Base-by-base conservation (phyloP, 1,284 basidiomycete species). In the Pseudozyma thailandica region DNA sequence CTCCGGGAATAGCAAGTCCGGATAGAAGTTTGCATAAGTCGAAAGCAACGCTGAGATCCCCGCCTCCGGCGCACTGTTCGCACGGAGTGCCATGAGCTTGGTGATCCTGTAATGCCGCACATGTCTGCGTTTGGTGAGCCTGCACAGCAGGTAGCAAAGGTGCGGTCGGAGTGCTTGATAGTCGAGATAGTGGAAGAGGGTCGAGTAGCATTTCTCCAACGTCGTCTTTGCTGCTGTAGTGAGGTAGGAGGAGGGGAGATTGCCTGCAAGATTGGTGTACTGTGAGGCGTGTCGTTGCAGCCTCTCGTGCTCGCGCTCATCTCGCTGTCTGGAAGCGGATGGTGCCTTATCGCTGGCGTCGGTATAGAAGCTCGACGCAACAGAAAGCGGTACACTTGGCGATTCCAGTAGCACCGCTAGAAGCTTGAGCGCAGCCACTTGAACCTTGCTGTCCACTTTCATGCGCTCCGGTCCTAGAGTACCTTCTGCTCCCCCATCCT, bases 131-230 rank as follows among this genome's bases (percentile, higher is more conserved):
- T 62, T 61, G 2, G 72, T 74, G 15, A 72, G 42, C 3, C 70
- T 43, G 50, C 72, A 72, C 12, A 76, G 62, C 9, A 76, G 33
- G 38, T 76, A 70, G 53, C 72, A 76, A 16, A 76, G 52, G 7
- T 71, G 55, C 0, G 74, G 72, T 4, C 75, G 65, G 20, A 72
- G 27, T 8, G 65, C 44, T 38, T 70, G 56, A 35, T 77, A 78
- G 41, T 78, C 75, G 28, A 78, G 47, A 38, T 42, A 77, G 33
- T 78, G 75, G 50, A 78, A 78, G 6, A 78, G 42, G 13, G 74
- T 62, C 35, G 70, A 57, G 38, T 74, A 78, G 54, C 55, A 65
- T 27, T 58, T 60, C 13, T 65, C 60, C 10, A 77, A 53, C 3
- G 56, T 54, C 1, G 42, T 31, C n/a, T 65, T 56, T 13, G 75